Evolutionary conservation across 768 basidiomycete species (phyloP), one percentile per base, ranked within the genome.

Genomic region (Kwoniella sp.): DNA sequence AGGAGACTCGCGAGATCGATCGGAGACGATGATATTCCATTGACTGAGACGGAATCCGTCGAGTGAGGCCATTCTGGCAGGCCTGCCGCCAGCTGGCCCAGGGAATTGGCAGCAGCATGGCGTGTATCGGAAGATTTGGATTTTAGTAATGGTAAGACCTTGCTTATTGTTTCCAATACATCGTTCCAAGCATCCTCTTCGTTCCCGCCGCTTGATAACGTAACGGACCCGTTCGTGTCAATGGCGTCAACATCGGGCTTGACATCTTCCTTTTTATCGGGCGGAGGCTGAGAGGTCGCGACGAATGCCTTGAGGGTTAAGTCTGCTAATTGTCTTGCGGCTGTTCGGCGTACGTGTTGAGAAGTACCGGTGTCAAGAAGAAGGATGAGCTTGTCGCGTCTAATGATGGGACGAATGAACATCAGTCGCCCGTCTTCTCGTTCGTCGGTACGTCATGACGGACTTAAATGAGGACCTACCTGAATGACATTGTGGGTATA

Each of bases 351-450:
- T 70, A 99, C 89, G 55, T 90, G 89, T 47, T 86, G 82, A 2
- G 93, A 93, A 13, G 95, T 94, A 51, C 96, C 96, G 38, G 93
- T 93, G 81, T 97, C 94, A 68, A 99, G 87, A 51, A 99, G 86
- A 74, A 92, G 86, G 79, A 99, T 88, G 83, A 99, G 90, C 82
- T 96, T 89, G 86, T 98, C 96, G 84, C 97, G 88, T 84, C 94
- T 95, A 61, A 7, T 20, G 1, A n/a, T 55, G 31, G 28, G n/a
- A n/a, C n/a, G n/a, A n/a, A n/a, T 52, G 28, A 52, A 34, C 26
- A 34, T 58, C 50, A 48, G 15, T 5, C 1, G 23, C 38, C 17
- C 55, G 23, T 34, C 37, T 51, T 23, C 45, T n/a, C n/a, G n/a
- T n/a, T n/a, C n/a, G n/a, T n/a, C n/a, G n/a, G n/a, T n/a, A n/a